Evolutionary conservation across 345 rosid genomes (phyloP).

Genomic region (Psidium guajava): DNA sequence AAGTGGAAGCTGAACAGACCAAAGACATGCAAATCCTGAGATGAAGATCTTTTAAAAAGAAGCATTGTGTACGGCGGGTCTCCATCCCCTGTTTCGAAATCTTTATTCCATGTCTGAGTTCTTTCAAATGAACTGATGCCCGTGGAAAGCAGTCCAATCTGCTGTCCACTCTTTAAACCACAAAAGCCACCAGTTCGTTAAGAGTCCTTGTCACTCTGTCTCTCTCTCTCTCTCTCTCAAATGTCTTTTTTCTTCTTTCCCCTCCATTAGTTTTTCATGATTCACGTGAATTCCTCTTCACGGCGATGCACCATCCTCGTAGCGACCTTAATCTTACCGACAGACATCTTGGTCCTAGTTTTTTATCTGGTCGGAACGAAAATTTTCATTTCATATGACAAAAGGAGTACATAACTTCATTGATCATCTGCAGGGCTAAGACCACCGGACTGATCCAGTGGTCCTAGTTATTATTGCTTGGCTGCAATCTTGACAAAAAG

Average conservation of each 20-base stretch:
- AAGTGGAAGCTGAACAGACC: background rate
- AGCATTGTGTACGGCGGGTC: conserved; percentile 7
- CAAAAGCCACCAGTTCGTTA: background rate
- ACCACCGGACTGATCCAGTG: no score
- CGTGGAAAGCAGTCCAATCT: background rate
- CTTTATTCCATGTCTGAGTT: background rate
- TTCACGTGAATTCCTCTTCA: background rate
- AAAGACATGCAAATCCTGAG: background rate
- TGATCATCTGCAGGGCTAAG: no score
- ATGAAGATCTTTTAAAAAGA: background rate
- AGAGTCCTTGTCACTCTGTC: conserved; percentile 2
- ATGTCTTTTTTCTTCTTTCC: background rate
- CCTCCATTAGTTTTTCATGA: background rate
- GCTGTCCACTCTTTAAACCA: background rate
- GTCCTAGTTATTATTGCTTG: background rate
- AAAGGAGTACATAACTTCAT: no score
- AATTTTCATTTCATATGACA: no score
- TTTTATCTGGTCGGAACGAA: no score
- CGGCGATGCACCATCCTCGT: background rate
- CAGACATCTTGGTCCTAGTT: background rate
- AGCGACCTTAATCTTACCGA: background rate
- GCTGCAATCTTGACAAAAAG: background rate
- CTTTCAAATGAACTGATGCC: background rate
- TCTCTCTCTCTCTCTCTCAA: no score
- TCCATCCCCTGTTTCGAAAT: conserved; percentile 2